Evolutionary conservation across 2,329 filamentous ascomycete species (phyloP), one percentile per base, ranked within the genome.

Genomic region (Epichloe hybrida): DNA sequence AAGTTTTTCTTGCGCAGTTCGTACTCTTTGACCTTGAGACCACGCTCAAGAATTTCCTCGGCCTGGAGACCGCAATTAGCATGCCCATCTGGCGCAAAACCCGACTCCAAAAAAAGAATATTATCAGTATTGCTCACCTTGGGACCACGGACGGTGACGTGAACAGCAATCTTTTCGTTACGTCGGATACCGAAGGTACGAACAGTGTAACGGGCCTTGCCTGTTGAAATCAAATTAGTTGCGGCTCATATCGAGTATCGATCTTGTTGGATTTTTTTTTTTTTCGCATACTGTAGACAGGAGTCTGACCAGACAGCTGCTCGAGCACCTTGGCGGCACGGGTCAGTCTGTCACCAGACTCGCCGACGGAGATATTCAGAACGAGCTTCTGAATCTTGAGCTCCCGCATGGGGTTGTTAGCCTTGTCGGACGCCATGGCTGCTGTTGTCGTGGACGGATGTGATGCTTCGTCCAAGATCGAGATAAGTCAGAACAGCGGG

Each of bases 21-120:
- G 80, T 98, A 98, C 79, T 98, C 93, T 89, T 98, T 98, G 84
- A 98, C 93, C 86, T 98, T 98, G 72, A 98, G 86, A 72, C 93
- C 93, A 83, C 93, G 91, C 88, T 98, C 93, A 70, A 98, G 86
- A 69, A 98, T 98, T 79, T 98, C 93, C 83, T 98, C 93, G 58
- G 93, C 93, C 86, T 81, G 51, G 21, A 15, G 36, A 11, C 15
- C n/a, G 27, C 9, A 55, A 57, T 69, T 61, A 67, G 61, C 35
- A 17, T 17, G 40, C 13, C 8, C 20, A 37, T 35, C 40, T 42
- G 20, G 38, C 20, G 5, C 15, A 11, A 37, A 15, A 9, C 2
- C 4, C 11, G 7, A 15, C 7, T 31, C 1, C 5, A 5, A 31
- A 20, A 37, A n/a, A n/a, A 27, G 15, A 46, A n/a, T 35, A n/a